phyloP scores from a whole-genome alignment of 1,139 yeast genomes.

The Lodderomyces margitis region DNA sequence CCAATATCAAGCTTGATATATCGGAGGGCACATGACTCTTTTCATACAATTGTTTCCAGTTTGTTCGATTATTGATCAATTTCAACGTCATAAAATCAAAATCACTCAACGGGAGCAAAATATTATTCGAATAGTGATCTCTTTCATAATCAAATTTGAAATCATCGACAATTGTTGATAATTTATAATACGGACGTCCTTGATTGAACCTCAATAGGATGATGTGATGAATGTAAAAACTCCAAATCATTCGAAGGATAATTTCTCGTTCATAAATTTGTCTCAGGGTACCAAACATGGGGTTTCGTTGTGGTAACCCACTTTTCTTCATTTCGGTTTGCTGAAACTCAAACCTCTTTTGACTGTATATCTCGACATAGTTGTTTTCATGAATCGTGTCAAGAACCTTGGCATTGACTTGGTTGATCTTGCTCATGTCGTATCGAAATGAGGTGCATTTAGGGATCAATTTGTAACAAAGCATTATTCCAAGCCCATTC shows the following conservation, averaged over 20 bases:
- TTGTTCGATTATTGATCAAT: conserved; percentile 10
- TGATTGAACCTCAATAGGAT: conserved; percentile 32
- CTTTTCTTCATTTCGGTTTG: conserved; percentile 6
- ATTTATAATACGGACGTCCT: conserved; percentile 38
- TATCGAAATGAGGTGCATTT: conserved; percentile 17
- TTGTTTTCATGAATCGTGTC: conserved; percentile 26
- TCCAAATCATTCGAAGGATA: conserved; percentile 41
- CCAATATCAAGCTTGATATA: conserved; percentile 17
- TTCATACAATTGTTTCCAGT: conserved; percentile 15
- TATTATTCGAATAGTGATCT: conserved; percentile 14
- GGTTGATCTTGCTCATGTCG: conserved; percentile 15
- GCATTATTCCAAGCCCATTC: conserved; percentile 24
- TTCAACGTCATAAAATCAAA: conserved; percentile 12
- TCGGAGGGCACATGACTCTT: conserved; percentile 11
- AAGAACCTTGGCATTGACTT: conserved; percentile 20
- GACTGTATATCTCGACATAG: conserved; percentile 19
- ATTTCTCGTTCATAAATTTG: conserved; percentile 38
- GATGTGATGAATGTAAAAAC: conserved; percentile 33
- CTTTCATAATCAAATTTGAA: conserved; percentile 17
- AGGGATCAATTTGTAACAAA: conserved; percentile 21
- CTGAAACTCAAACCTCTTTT: conserved; percentile 14
- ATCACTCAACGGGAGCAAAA: conserved; percentile 18
- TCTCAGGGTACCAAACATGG: conserved; percentile 24
- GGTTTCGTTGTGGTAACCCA: background rate
- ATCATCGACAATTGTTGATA: conserved; percentile 15